A percentile compares a stretch with the other conserved stretches of the same genome.
These are phyloP conservation scores for Colletotrichum godetiae DNA, from an alignment of 2,329 filamentous ascomycete species.

Conservation along the genomic window DNA sequence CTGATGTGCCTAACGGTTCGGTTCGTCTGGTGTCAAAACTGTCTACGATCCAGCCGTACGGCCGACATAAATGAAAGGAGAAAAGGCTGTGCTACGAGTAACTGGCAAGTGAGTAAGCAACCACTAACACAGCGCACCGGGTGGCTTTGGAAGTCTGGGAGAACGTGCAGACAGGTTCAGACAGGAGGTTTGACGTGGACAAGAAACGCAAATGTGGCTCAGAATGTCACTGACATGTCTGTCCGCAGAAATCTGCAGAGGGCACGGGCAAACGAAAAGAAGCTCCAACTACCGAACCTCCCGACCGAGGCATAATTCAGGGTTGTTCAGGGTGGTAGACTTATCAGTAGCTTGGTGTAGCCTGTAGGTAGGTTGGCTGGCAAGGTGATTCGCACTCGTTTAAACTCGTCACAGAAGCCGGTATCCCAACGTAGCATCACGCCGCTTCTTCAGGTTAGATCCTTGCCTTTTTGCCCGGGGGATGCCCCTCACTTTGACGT, in stretches of 20 bases:
- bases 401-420: neutral
- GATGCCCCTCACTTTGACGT: slow-evolving; percentile 7
- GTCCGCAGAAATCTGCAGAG: slow-evolving; percentile 2
- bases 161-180: neutral
- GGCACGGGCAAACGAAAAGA: neutral
- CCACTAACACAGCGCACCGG: neutral
- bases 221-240: slow-evolving; percentile 11
- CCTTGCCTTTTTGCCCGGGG: neutral
- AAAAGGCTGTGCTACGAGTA: neutral
- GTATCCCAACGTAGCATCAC: neutral
- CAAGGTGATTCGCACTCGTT: slow-evolving; percentile 25
- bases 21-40: slow-evolving; percentile 26
- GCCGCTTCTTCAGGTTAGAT: neutral
- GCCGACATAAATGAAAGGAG: slow-evolving; percentile 3
- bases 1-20: neutral
- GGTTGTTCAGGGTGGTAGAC: neutral
- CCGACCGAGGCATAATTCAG: slow-evolving; percentile 15
- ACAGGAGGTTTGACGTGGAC: neutral
- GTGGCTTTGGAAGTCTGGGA: neutral
- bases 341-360: neutral
- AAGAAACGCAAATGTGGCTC: neutral
- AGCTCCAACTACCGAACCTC: neutral
- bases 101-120: neutral
- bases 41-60: neutral
- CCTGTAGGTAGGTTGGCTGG: too few species aligned